These are phyloP conservation scores for Lindgomyces ingoldianus DNA, from an alignment of 495 filamentous ascomycete species.

Conservation along the genomic window DNA sequence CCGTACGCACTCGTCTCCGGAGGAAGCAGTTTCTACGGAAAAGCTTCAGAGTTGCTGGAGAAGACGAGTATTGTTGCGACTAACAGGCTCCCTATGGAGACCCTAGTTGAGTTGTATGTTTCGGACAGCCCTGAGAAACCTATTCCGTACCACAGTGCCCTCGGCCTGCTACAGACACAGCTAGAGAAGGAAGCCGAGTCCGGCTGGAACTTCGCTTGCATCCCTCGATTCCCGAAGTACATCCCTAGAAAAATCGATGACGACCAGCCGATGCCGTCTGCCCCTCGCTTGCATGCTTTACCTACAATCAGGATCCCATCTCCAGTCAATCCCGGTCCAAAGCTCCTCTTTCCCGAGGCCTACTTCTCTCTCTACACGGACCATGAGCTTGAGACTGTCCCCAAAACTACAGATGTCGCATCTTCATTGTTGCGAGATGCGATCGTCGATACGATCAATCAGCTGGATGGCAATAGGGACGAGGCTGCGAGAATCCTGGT, in stretches of 20 bases:
- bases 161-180: conserved; percentile 81
- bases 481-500: conserved; percentile 85
- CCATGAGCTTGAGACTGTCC: conserved; percentile 91
- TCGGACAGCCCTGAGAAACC: conserved; percentile 52
- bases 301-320: conserved; percentile 73
- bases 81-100: conserved; percentile 77
- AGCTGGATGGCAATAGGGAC: conserved; percentile 88
- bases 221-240: conserved; percentile 79
- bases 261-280: conserved; percentile 18
- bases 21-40: conserved; percentile 62
- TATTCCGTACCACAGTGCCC: conserved; percentile 64
- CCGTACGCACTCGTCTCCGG: conserved; percentile 84
- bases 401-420: conserved; percentile 70
- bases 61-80: conserved; percentile 91
- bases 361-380: conserved; percentile 89
- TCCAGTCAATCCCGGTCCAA: conserved; percentile 69
- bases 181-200: conserved; percentile 69
- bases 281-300: conserved; percentile 65
- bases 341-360: conserved; percentile 83
- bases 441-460: conserved; percentile 90
- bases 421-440: conserved; percentile 81
- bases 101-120: conserved; percentile 80
- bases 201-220: conserved; percentile 74
- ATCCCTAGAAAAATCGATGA: conserved; percentile 41
- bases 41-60: conserved; percentile 75